phyloP scores from a whole-genome alignment of 345 rosid species.

The Dovyalis caffra region DNA sequence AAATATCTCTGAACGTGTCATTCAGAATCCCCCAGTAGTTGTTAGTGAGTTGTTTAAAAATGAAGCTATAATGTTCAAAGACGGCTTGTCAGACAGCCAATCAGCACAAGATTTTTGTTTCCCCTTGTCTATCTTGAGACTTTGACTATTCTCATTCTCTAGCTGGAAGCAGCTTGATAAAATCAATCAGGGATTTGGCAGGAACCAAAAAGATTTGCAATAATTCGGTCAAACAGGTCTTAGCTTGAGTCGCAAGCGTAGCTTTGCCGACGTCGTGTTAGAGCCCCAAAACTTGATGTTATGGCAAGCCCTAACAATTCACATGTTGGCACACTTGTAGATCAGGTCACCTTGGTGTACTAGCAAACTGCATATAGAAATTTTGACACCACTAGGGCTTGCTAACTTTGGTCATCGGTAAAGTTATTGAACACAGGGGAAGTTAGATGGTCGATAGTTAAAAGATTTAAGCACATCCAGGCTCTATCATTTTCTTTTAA shows the following conservation, averaged over 20 bases:
- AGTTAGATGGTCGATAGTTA: neutral
- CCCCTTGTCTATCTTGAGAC: neutral
- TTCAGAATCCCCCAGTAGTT: neutral
- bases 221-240: neutral
- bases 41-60: neutral
- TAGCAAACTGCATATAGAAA: neutral
- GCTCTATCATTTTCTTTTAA: neutral
- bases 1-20: neutral
- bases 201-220: neutral
- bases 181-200: neutral
- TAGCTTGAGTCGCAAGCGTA: neutral
- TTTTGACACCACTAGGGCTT: neutral
- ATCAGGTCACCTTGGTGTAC: neutral
- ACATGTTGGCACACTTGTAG: neutral
- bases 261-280: neutral
- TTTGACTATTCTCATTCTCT: neutral
- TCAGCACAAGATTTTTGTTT: no score
- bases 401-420: neutral
- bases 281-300: neutral
- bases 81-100: neutral
- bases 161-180: neutral
- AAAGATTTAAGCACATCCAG: neutral
- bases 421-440: neutral
- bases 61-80: neutral
- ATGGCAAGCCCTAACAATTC: neutral